Evolutionary conservation across 2,329 filamentous ascomycete species (phyloP), one percentile per base, ranked within the genome.

Genomic region (Stylonectria norvegica): DNA sequence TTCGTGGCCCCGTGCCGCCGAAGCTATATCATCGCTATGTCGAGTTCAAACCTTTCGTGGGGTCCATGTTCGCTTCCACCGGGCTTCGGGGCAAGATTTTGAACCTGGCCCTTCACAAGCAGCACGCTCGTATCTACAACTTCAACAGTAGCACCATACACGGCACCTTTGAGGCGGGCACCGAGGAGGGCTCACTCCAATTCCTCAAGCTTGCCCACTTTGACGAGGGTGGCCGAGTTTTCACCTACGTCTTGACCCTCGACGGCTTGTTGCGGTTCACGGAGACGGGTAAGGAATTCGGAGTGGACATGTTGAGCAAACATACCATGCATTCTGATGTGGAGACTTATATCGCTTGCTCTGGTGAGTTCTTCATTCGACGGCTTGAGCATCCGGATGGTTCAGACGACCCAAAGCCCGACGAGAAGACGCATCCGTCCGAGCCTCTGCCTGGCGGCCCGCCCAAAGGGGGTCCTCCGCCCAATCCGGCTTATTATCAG

Each of bases 251-350:
- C 18, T 71, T 97, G 16, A 95, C 89, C 0, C 75, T 96, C 5
- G 91, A 97, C 58, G 86, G 85, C 5, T 74, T 91, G 38, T 78
- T 94, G 59, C 84, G 89, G 32, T 96, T 96, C 66, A 96, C 91
- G 1, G 91, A 96, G 64, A 97, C 91, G 0, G 91, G 91, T 20
- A 93, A 93, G 55, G 90, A 96, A 57, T 96, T 96, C 44, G 89
- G 90, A 37, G 89, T 97, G 56, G 91, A 96, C 66, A 72, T 96
- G 63, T 68, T 97, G 56, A 89, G 84, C 63, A 97, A 97, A 63
- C 91, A 97, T 64, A 95, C 89, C 28, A 95, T 97, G 89, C 91
- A 97, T 68, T 91, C 87, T 50, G 84, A 96, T 62, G 90, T 95
- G 2, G 86, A 83, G 23, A 85, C 87, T 2, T 95, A 95, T 62